A percentile compares a stretch with the other conserved stretches of the same genome.
These are phyloP conservation scores for Urochloa ruziziensis DNA, from an alignment of 176 grass and related monocot genomes.

Conservation along the genomic window DNA sequence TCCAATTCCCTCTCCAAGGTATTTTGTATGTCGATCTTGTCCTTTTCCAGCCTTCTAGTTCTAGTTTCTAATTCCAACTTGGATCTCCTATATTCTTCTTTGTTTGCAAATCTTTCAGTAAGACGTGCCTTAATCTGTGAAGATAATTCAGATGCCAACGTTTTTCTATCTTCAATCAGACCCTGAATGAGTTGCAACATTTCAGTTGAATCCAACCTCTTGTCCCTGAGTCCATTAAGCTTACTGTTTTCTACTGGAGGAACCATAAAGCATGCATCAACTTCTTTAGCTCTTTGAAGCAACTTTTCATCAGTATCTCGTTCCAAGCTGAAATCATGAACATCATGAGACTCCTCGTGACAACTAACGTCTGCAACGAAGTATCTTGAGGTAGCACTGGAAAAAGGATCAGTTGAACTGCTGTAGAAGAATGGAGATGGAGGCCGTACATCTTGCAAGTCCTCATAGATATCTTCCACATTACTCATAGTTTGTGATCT, in stretches of 20 bases:
- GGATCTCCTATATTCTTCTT: constrained; percentile 46
- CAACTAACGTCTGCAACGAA: background rate
- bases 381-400: constrained; percentile 5
- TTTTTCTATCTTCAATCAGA: constrained; percentile 60
- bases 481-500: constrained; percentile 48
- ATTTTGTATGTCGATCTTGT: constrained; percentile 54
- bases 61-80: constrained; percentile 54
- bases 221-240: constrained; percentile 32
- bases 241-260: constrained; percentile 37
- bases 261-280: constrained; percentile 35
- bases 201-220: constrained; percentile 30
- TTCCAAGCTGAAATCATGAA: constrained; percentile 31
- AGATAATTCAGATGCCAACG: constrained; percentile 51
- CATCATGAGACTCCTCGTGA: background rate
- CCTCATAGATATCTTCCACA: constrained; percentile 67
- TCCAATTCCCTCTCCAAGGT: constrained; percentile 68
- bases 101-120: constrained; percentile 58
- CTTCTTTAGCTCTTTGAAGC: constrained; percentile 53
- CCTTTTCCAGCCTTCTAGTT: constrained; percentile 62
- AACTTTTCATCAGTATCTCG: constrained; percentile 63
- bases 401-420: constrained; percentile 15
- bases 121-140: constrained; percentile 67
- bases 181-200: constrained; percentile 45
- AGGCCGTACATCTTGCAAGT: constrained; percentile 32
- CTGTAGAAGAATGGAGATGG: constrained; percentile 6